Percentiles rank a stretch among this genome's conserved stretches.
These are phyloP conservation scores for Aureobasidium sp. DNA, from an alignment of 2,329 filamentous ascomycete genomes.

Conservation along the genomic window DNA sequence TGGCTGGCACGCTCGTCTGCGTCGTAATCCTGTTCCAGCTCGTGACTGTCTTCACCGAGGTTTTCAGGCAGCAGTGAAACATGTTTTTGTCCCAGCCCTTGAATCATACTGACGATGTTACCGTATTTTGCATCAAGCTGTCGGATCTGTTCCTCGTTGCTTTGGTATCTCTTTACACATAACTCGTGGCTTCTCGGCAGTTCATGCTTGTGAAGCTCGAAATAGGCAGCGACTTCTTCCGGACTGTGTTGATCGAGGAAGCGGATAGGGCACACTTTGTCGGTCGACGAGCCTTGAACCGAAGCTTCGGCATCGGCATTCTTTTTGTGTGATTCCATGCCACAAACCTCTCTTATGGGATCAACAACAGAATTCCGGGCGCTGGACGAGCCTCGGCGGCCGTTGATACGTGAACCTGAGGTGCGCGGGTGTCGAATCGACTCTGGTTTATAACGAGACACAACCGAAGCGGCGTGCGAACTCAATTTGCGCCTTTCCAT, in stretches of 20 bases:
- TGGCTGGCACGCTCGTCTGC: conserved; percentile 47
- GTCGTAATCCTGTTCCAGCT: conserved; percentile 26
- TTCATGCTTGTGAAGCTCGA: conserved; percentile 92
- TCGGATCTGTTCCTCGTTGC: conserved; percentile 74
- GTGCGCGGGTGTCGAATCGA: conserved; percentile 11
- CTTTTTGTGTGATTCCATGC: conserved; percentile 16
- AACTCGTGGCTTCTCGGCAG: conserved; percentile 89
- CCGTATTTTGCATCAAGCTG: conserved; percentile 93
- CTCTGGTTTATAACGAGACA: conserved; percentile 31
- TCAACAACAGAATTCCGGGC: conserved; percentile 22
- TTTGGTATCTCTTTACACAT: conserved; percentile 83
- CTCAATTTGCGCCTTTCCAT: conserved; percentile 36
- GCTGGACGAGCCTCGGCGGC: conserved; percentile 6
- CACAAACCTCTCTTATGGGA: conserved; percentile 33
- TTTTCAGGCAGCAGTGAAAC: conserved; percentile 71
- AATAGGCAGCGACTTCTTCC: conserved; percentile 86
- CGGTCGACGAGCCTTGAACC: conserved; percentile 20
- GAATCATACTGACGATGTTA: conserved; percentile 87
- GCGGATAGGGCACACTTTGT: conserved; percentile 80
- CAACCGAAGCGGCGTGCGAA: conserved; percentile 34
- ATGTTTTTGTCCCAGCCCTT: conserved; percentile 79
- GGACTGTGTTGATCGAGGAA: conserved; percentile 88
- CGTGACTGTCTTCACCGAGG: conserved; percentile 40
- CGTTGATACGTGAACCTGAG: conserved; percentile 15
- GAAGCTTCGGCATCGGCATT: conserved; percentile 15